Percentiles rank a stretch among this genome's conserved stretches.
Conservation (phyloP, 192 early-diverging fungal genomes). For the Glomus cerebriforme region DNA sequence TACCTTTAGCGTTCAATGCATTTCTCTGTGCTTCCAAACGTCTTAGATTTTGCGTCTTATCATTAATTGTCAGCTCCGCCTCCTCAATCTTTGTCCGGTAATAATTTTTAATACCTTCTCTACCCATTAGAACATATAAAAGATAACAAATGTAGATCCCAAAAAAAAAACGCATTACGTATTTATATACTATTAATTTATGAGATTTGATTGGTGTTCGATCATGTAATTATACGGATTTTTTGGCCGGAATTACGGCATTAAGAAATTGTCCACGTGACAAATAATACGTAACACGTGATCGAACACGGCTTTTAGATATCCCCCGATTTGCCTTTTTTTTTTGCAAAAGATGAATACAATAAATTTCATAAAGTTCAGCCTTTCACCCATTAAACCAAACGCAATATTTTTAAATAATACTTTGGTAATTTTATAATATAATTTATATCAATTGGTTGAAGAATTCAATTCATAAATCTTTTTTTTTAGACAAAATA, state of each 20-base stretch:
- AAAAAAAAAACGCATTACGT: neutral
- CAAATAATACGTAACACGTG: no score
- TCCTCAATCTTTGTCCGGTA: conserved; percentile 83
- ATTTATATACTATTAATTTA: neutral
- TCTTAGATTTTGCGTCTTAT: conserved; percentile 93
- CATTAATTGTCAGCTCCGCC: conserved; percentile 82
- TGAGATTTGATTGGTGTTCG: neutral
- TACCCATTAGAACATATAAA: conserved; percentile 36
- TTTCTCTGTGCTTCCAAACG: conserved; percentile 99
- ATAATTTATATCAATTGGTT: neutral
- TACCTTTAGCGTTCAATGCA: conserved; percentile 93
- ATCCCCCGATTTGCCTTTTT: no score
- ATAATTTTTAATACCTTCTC: conserved; percentile 71
- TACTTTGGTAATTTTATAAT: neutral
- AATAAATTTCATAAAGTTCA: neutral
- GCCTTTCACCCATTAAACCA: neutral
- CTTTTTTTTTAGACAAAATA: neutral
- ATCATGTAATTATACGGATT: no score
- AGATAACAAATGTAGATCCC: no score
- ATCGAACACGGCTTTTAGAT: no score
- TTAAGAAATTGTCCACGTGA: no score
- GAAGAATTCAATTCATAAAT: neutral
- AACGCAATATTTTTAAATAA: neutral
- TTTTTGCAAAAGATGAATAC: neutral
- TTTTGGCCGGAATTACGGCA: no score